Conservation (phyloP, 2,329 filamentous ascomycete species). For the Lachnellula willkommii region DNA sequence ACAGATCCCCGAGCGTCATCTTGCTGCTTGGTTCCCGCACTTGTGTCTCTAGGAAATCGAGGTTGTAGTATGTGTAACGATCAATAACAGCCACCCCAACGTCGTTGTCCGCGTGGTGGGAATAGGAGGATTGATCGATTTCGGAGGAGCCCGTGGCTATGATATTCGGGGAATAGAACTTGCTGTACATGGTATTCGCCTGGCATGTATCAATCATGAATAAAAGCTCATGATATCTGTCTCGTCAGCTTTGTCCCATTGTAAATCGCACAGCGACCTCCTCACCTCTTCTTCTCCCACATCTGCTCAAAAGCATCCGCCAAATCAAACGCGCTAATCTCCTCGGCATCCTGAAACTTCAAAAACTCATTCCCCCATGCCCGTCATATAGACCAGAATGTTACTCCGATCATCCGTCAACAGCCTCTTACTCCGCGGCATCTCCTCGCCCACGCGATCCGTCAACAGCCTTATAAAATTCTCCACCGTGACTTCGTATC, state of each 20-base stretch:
- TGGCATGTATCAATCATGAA: constrained; percentile 99
- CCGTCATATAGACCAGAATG: constrained; percentile 98
- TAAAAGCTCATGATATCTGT: constrained; percentile 86
- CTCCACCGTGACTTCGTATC: constrained; percentile 97
- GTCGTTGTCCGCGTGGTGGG: constrained; percentile 95
- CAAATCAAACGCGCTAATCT: constrained; percentile 92
- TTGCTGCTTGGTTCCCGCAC: constrained; percentile 82
- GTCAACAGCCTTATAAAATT: constrained; percentile 96
- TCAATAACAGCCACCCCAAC: constrained; percentile 98
- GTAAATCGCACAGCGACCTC: not conserved
- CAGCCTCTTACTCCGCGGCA: constrained; percentile 88
- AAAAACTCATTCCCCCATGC: constrained; percentile 97
- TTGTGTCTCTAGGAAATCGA: constrained; percentile 91
- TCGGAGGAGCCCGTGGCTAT: constrained; percentile 96
- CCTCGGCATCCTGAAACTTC: constrained; percentile 97
- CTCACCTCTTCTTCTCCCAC: constrained; percentile 97
- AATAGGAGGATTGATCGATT: constrained; percentile 94
- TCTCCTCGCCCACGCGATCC: constrained; percentile 88
- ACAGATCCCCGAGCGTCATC: constrained; percentile 85
- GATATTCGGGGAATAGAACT: constrained; percentile 97
- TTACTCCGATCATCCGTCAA: constrained; percentile 95
- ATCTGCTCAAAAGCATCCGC: constrained; percentile 98
- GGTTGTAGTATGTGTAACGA: constrained; percentile 96
- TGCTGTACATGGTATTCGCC: constrained; percentile 98
- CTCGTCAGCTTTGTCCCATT: constrained; percentile 3